phyloP scores from a whole-genome alignment of 108 stramenopile genomes.

The Fragilaria radians region DNA sequence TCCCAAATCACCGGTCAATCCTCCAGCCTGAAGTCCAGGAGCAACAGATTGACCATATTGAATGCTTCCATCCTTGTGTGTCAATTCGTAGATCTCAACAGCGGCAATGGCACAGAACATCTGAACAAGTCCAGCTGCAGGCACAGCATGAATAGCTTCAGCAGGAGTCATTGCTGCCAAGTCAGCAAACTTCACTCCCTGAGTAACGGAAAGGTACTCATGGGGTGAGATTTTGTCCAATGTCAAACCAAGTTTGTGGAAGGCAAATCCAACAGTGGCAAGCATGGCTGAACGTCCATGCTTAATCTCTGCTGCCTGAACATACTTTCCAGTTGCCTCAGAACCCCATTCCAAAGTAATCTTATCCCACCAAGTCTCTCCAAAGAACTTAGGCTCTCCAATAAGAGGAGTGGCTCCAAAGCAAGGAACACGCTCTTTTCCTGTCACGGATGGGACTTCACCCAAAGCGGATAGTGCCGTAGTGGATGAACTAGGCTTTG shows the following conservation, averaged over 20 bases:
- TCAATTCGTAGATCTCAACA: constrained; percentile 55
- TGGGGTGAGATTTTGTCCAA: constrained; percentile 56
- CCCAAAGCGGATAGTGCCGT: background rate
- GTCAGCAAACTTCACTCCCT: constrained; percentile 53
- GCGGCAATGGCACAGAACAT: constrained; percentile 51
- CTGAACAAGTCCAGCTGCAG: constrained; percentile 42
- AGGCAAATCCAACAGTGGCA: constrained; percentile 48
- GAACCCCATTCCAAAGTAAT: constrained; percentile 46
- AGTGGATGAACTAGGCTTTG: background rate
- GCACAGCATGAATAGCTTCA: constrained; percentile 48
- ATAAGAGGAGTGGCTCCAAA: constrained; percentile 42
- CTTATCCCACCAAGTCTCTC: constrained; percentile 52
- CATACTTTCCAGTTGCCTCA: constrained; percentile 41
- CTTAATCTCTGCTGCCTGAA: constrained; percentile 64
- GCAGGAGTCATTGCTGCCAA: constrained; percentile 52
- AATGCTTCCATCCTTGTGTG: constrained; percentile 48
- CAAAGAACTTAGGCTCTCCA: constrained; percentile 37
- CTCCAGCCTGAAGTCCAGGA: constrained; percentile 49
- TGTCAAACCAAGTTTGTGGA: constrained; percentile 54
- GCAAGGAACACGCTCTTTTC: constrained; percentile 42
- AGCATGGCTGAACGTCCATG: constrained; percentile 67
- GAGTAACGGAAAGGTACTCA: constrained; percentile 42
- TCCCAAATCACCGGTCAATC: constrained; percentile 51
- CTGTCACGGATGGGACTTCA: constrained; percentile 3
- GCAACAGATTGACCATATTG: constrained; percentile 34